Conservation (phyloP, 2,329 filamentous ascomycete genomes). For the Fusarium ramigenum region DNA sequence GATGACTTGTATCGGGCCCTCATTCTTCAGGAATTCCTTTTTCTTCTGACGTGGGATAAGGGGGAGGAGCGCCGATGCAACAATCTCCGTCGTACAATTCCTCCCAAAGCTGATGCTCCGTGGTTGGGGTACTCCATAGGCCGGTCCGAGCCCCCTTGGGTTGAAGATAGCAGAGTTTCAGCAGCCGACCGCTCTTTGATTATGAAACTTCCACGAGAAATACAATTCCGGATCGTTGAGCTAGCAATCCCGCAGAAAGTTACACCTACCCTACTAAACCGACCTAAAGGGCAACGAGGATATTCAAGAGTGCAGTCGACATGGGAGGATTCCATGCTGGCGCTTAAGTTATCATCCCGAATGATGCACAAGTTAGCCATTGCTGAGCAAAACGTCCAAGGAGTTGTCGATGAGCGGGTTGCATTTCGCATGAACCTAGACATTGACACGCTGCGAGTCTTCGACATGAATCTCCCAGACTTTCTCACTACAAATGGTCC, state of each 20-base stretch:
- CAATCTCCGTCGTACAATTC: too few relatives aligned
- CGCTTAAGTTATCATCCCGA: fast-evolving
- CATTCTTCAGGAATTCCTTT: neutral
- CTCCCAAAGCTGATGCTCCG: fast-evolving
- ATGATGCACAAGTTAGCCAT: fast-evolving
- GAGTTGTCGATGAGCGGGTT: fast-evolving
- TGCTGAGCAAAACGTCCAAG: fast-evolving
- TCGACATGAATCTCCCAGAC: fast-evolving
- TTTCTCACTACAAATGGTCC: fast-evolving
- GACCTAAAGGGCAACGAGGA: fast-evolving
- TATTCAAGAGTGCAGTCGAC: neutral
- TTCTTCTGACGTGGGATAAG: neutral
- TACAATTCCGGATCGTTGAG: neutral
- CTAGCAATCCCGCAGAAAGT: fast-evolving
- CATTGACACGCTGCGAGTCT: neutral
- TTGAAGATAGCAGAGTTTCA: fast-evolving
- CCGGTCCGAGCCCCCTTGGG: neutral
- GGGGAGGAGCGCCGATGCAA: too few relatives aligned
- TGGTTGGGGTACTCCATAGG: neutral
- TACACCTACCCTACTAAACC: fast-evolving
- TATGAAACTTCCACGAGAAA: fast-evolving
- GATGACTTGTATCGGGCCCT: neutral
- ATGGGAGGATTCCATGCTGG: fast-evolving
- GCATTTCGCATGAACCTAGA: neutral
- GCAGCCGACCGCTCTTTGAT: fast-evolving